Evolutionary conservation across 106 monocot genomes (phyloP).

Genomic region (Triglochin maritima): DNA sequence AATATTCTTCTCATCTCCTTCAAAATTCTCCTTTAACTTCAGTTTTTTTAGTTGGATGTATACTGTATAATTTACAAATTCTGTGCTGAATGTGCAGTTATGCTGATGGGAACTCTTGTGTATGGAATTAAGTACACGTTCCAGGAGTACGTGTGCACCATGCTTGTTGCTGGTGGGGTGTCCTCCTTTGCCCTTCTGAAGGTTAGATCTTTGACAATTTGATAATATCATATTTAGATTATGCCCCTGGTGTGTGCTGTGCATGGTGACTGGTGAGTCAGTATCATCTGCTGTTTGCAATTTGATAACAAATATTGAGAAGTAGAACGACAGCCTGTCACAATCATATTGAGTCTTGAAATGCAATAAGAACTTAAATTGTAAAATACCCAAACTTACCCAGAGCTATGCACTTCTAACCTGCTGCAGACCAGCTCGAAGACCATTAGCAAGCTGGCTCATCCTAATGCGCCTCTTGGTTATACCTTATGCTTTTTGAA

Average conservation of each 20-base stretch:
- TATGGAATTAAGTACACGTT: constrained; percentile 93
- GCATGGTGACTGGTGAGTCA: too few species aligned
- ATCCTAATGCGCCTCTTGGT: constrained; percentile 94
- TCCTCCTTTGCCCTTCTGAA: constrained; percentile 87
- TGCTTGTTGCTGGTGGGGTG: constrained; percentile 96
- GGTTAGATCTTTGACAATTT: constrained; percentile 24
- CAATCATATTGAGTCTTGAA: too few species aligned
- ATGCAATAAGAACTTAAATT: too few species aligned
- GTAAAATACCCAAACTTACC: neutral
- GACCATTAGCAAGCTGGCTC: constrained; percentile 84
- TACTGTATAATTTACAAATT: too few species aligned
- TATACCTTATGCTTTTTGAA: constrained; percentile 88
- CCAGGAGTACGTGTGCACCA: constrained; percentile 80
- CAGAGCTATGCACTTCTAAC: neutral
- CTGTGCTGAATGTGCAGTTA: constrained; percentile 40
- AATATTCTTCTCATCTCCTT: too few species aligned
- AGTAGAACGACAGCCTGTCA: too few species aligned
- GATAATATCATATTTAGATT: neutral
- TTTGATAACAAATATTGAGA: too few species aligned
- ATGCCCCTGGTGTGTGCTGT: too few species aligned
- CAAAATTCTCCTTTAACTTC: too few species aligned
- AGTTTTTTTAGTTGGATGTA: neutral
- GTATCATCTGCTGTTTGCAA: too few species aligned
- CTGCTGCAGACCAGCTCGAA: constrained; percentile 86
- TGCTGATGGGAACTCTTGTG: constrained; percentile 85